Base-by-base conservation (phyloP, 805 yeast species). In the Hanseniaspora valbyensis region DNA sequence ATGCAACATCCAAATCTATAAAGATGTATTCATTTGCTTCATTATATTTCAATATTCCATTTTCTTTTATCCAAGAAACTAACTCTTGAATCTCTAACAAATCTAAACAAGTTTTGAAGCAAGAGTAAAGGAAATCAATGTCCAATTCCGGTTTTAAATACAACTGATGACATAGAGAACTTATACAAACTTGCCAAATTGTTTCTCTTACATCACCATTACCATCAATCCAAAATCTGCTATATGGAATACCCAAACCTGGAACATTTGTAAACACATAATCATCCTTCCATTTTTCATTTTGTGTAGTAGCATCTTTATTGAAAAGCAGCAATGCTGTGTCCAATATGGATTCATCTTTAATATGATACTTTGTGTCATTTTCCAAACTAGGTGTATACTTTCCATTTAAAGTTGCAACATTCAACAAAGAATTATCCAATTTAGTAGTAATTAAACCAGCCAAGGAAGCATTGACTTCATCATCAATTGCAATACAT, bases 141-240 rank as follows among this genome's bases (percentile, higher is more conserved):
- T 68, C 58, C 2, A 77, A 68, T 4, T 85, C 86, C 0, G 89
- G 88, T 36, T 72, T 67, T 52, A 75, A 69, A 6, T 75, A 66
- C 9, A 79, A 61, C 4, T 69, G 66, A 40, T 69, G 59, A 0
- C 78, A 51, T 0, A 82, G 55, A 10, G 77, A 68, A 21, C 72
- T 65, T 0, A 81, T 61, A 1, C 81, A 62, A 45, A 70, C 72
- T 13, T 65, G 64, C 94, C 95, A 89, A 6, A 86, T 63, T 0
- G 59, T 58, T 24, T 61, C 64, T 54, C 82, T 79, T 39, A 88
- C 70, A 25, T 70, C 62, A 1, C 94, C 90, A 29, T 68, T 62
- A 33, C 81, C 62, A 56, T 81, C 83, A 12, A 84, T 69, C 95
- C 96, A 87, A 8, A 82, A 61, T 36, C 75, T 74, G 2, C 83